Base-by-base conservation (phyloP, 176 grass and related monocot genomes). In the Carex cristatella region DNA sequence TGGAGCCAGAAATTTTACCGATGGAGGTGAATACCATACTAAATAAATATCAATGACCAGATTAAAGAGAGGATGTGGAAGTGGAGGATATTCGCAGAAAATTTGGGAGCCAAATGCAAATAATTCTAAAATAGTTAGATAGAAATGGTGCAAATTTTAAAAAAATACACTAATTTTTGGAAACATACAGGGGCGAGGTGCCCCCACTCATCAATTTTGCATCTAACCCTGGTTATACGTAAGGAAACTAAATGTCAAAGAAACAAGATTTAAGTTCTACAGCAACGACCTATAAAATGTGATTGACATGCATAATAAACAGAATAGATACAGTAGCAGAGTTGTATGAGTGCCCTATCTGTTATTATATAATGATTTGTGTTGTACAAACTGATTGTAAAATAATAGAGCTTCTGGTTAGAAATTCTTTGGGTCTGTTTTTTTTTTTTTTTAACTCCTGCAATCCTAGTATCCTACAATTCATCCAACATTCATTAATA, bases 301-400 rank as follows among this genome's bases (percentile, higher is more conserved):
- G 62, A 65, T 65, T 65, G 62, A 72, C 40, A 75, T 30, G 70
- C 70, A 75, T 28, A 53, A 75, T 19, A 75, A 53, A 75, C 73
- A 57, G 12, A 78, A 78, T 16, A 57, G 11, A 55, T 78, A 57
- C 73, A 57, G 49, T 78, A 56, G 27, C 27, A 78, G 32, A 56
- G 7, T 14, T 57, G 73, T 9, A 78, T 18, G 67, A 42, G 13
- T 14, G 73, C 49, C 48, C 11, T 56, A 12, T 55, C 13, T 56
- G 12, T 55, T 31, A 4, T 77, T 46, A 19, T 48, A 72, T 23
- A 23, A 48, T 72, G 40, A 23, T 23, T 19, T 48, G 37, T 10
- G 19, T 65, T 19, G 18, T 72, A 44, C 35, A 37, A 37, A n/a
- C 68, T 48, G 40, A 3, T 19, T 3, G 69, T 5, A 72, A 23